Base-by-base conservation (phyloP, 2,329 filamentous ascomycete species). In the Penicillium fuscoglaucum region DNA sequence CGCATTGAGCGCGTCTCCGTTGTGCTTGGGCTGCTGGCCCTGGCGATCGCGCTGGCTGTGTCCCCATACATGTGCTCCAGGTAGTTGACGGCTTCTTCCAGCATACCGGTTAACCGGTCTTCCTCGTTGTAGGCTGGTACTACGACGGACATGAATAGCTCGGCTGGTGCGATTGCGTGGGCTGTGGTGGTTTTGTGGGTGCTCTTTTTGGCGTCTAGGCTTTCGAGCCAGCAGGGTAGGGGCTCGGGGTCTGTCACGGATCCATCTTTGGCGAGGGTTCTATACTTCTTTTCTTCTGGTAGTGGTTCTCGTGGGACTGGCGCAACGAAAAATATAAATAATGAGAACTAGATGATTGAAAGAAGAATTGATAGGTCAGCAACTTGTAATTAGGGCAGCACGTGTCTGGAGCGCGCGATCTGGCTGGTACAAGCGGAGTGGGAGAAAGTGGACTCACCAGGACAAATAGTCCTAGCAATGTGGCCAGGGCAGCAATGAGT, bases 121-220 rank as follows among this genome's bases (percentile, higher is more conserved):
- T 93, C 89, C 72, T 99, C 95, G 67, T 99, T 99, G 82, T 92
- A 99, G 10, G 95, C 95, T 0, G 95, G 95, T 44, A 99, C 88
- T 0, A 99, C 91, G 8, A 98, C 87, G 54, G 90, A 95, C 80
- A 99, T 87, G 72, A 89, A 90, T n/a, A 97, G 77, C 61, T 93
- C 87, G 15, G 92, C 84, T 2, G 87, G 83, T 63, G 92, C 89
- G 55, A 96, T 89, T 45, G 77, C 77, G 92, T 89, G 57, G 95
- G 88, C 44, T 76, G 78, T 21, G 75, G 71, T 61, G 77, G 70
- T 76, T 70, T 62, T 77, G 67, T 67, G 68, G 45, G 39, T 64
- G 65, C 80, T 83, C 71, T 83, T 84, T 74, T 84, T 85, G 49
- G 81, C 82, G 33, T 87, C 83, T 84, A 87, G 88, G 72, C 83